Evolutionary conservation across 2,329 filamentous ascomycete species (phyloP).

Genomic region (Verticillium nubilum): DNA sequence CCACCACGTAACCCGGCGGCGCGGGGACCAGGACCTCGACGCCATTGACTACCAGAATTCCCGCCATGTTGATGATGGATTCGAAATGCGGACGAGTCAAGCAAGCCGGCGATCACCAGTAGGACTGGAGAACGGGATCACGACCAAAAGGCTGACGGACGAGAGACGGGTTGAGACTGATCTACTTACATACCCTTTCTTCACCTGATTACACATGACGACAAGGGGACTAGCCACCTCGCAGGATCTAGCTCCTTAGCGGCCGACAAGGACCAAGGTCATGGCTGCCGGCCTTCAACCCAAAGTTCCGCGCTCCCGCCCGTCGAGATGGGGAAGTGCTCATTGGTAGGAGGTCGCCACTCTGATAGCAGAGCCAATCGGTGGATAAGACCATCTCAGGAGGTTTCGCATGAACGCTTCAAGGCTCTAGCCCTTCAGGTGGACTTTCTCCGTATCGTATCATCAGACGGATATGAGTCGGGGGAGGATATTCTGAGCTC

Average conservation of each 20-base stretch:
- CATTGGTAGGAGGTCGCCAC: neutral
- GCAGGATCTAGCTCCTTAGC: neutral
- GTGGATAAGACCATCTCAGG: neutral
- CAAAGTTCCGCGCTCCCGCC: neutral
- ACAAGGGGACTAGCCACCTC: neutral
- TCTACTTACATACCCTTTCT: neutral
- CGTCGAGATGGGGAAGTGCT: neutral
- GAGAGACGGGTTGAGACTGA: neutral
- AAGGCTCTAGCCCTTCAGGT: neutral
- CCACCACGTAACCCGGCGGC: conserved; percentile 15
- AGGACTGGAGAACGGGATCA: neutral
- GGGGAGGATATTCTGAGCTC: neutral
- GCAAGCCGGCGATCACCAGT: neutral
- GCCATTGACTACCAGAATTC: conserved; percentile 5
- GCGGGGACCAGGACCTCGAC: conserved; percentile 4
- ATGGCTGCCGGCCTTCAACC: neutral
- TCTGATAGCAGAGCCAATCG: neutral
- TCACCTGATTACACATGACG: neutral
- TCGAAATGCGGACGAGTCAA: neutral
- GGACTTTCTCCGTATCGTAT: neutral
- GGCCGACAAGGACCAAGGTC: neutral
- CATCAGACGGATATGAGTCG: neutral
- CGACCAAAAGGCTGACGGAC: neutral
- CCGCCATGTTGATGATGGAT: conserved; percentile 3
- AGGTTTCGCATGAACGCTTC: neutral